Conservation (phyloP, 352 stramenopile species). For the Globisporangium paddicum region DNA sequence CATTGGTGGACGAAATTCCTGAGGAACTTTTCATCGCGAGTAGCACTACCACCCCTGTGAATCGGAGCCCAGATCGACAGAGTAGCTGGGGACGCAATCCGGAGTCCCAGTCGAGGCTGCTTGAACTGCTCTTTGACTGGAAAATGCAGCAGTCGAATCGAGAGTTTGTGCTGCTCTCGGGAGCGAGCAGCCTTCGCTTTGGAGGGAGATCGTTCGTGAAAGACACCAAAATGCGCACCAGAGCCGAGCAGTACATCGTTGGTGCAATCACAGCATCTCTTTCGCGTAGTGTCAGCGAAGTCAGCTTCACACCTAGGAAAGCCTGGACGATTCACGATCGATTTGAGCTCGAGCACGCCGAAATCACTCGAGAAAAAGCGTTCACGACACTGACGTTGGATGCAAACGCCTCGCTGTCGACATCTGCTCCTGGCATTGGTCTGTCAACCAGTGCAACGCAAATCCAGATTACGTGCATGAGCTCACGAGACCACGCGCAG, state of each 20-base stretch:
- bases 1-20: constrained; percentile 33
- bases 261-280: constrained; percentile 25
- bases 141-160: constrained; percentile 46
- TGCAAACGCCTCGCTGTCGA: constrained; percentile 26
- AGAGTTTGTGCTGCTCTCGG: constrained; percentile 39
- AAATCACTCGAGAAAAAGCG: constrained; percentile 10
- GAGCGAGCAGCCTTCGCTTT: constrained; percentile 26
- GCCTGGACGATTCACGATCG: constrained; percentile 29
- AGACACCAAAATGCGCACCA: constrained; percentile 40
- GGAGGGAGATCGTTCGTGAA: constrained; percentile 33
- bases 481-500: constrained; percentile 14
- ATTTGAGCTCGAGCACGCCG: constrained; percentile 42
- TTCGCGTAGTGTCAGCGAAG: neutral
- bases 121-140: constrained; percentile 65
- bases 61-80: constrained; percentile 13
- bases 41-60: neutral
- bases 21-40: neutral
- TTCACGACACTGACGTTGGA: neutral
- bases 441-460: neutral
- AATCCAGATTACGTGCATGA: constrained; percentile 13
- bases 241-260: constrained; percentile 35
- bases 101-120: constrained; percentile 32
- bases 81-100: constrained; percentile 39
- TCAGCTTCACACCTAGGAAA: constrained; percentile 4
- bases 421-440: neutral